A percentile compares a stretch with the other conserved stretches of the same genome.
phyloP scores from a whole-genome alignment of 306 rosid species.

The Fagus crenata region DNA sequence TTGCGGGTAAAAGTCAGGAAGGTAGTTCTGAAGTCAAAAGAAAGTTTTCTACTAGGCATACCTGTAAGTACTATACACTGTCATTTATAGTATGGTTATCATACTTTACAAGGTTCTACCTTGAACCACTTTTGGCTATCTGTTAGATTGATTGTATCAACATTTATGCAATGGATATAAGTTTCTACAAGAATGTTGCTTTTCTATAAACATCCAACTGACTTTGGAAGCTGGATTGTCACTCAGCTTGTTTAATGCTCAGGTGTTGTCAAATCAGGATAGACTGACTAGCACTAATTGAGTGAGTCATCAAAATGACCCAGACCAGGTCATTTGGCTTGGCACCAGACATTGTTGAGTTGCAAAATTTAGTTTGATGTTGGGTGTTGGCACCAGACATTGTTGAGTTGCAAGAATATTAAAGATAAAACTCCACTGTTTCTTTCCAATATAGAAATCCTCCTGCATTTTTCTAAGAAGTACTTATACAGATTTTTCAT shows the following conservation, averaged over 20 bases:
- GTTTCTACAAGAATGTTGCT: background rate
- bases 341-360: background rate
- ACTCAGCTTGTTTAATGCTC: background rate
- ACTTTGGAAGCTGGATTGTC: background rate
- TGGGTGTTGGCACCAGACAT: background rate
- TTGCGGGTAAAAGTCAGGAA: conserved; percentile 64
- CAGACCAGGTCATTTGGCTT: background rate
- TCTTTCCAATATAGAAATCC: background rate
- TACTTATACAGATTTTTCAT: background rate
- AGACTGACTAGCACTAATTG: background rate
- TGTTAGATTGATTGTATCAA: background rate
- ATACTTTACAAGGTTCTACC: background rate
- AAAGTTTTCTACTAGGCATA: conserved; percentile 48
- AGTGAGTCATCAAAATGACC: background rate
- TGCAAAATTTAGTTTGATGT: background rate
- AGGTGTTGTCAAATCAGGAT: background rate
- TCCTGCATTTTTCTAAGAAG: background rate
- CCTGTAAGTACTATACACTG: conserved; percentile 47
- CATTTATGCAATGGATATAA: background rate
- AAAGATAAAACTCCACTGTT: background rate
- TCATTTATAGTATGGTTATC: background rate
- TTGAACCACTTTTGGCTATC: background rate
- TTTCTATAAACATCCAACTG: background rate
- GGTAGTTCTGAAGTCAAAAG: conserved; percentile 48
- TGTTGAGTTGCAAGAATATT: background rate